Base-by-base conservation (phyloP, 2,329 filamentous ascomycete species). In the Didymellaceae sp. region DNA sequence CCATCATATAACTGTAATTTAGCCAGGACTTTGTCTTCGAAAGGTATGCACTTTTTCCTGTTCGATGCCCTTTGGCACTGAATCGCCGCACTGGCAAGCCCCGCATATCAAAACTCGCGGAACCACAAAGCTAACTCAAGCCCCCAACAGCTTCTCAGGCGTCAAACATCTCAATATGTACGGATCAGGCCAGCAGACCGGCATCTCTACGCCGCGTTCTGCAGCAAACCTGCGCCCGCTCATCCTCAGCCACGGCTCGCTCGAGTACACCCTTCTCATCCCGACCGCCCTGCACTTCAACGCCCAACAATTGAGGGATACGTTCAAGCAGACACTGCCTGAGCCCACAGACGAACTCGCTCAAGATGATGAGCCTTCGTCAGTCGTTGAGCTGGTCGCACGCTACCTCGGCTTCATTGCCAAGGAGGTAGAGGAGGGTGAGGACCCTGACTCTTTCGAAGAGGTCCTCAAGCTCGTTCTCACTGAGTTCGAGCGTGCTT, bases 361-460 rank as follows among this genome's bases (percentile, higher is more conserved):
- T 55, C 91, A 93, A 73, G 95, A 99, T 80, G 94, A 99, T 66
- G 95, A 99, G 80, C 94, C 94, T n/a, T 97, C 94, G 28, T 99
- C 95, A 18, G 86, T 92, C 37, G 80, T 90, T 34, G 94, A 99
- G 79, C 82, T 99, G 54, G 91, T 99, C 24, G 92, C 91, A 55
- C 86, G 93, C 73, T 99, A 96, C 77, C 86, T 99, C 71, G 91
- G 91, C 64, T 95, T 91, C 72, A 84, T 97, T 54, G 91, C 93
- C 59, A 80, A 84, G 58, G 90, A 97, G 78, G 89, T 97, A 30
- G 91, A 96, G 46, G 90, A 95, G 66, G 91, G 91, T 48, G 94
- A 97, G 70, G 93, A 97, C 38, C 89, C 91, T 59, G 91, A 91
- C 57, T 93, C 90, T 35, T 96, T 94, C 73, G 86, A 92, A 70